Evolutionary conservation across 2,329 filamentous ascomycete genomes (phyloP), one percentile per base, ranked within the genome.

Genomic region (Alternaria ethzedia): DNA sequence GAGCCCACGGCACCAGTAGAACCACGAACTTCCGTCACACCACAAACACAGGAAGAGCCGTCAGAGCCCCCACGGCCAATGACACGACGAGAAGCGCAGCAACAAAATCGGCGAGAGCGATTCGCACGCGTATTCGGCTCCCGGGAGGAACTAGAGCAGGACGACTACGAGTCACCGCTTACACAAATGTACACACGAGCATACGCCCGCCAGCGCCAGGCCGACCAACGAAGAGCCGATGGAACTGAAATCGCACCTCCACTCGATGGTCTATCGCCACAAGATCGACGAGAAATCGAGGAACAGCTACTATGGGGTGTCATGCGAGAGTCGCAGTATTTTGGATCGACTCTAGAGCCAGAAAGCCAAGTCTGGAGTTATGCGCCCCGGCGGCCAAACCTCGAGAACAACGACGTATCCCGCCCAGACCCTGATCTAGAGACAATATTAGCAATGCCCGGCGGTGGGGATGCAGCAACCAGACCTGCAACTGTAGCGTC

Each of bases 131-230:
- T 84, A 0, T 85, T 84, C 61, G 83, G 83, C 13, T 81, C 80
- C 0, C 72, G 82, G 11, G 83, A 85, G 64, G 82, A 85, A 11
- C 76, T 85, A 55, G 73, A 82, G n/a, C 79, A 78, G 4, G 82
- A 83, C 4, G 79, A 82, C 30, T 85, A 85, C 65, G 79, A 83
- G 59, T 83, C 81, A n/a, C 83, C 83, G 0, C 81, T 85, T 12
- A 79, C 81, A 17, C 77, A 78, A 63, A 82, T 85, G 81, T 85
- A 83, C 69, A 79, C 74, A 17, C 70, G 83, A 52, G 83, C 83
- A 2, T 78, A 74, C 61, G 80, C 80, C 17, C 76, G 82, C 7
- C 83, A 83, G 66, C 76, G 78, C 30, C 78, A 76, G 54, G 82
- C 82, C 1, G 83, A 84, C 63, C 76, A 74, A 43, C 65, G 70